A percentile compares a stretch with the other conserved stretches of the same genome.
phyloP scores from a whole-genome alignment of 495 filamentous ascomycete species.

The Ascobolus immersus region DNA sequence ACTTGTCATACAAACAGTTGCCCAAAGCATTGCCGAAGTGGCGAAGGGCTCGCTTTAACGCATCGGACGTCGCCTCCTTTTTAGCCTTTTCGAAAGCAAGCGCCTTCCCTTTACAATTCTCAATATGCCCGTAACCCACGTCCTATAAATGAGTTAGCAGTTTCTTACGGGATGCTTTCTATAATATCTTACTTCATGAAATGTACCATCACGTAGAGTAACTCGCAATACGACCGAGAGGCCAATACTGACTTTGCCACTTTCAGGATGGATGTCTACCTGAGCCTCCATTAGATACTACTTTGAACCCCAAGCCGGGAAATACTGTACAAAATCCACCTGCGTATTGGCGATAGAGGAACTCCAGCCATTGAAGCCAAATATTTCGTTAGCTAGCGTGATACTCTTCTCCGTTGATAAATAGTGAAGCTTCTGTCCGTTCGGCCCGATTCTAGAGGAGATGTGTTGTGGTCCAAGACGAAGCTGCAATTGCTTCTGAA shows the following conservation, averaged over 20 bases:
- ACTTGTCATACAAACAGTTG: slow-evolving; percentile 93
- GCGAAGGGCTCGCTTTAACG: slow-evolving; percentile 61
- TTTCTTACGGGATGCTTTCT: not conserved
- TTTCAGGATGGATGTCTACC: slow-evolving; percentile 23
- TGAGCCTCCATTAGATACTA: slow-evolving; percentile 14
- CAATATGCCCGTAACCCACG: slow-evolving; percentile 81
- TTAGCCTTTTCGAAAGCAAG: slow-evolving; percentile 92
- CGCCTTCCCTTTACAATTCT: slow-evolving; percentile 85
- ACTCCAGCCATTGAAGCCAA: slow-evolving; percentile 97
- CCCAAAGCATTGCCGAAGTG: slow-evolving; percentile 91
- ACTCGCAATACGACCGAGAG: slow-evolving; percentile 73
- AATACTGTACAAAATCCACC: slow-evolving; percentile 52
- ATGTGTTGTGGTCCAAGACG: slow-evolving; percentile 96
- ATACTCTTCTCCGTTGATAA: slow-evolving; percentile 83
- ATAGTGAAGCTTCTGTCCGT: slow-evolving; percentile 69
- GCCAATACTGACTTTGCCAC: slow-evolving; percentile 50
- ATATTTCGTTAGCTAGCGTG: slow-evolving; percentile 85
- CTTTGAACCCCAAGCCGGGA: not conserved
- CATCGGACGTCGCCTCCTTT: slow-evolving; percentile 92
- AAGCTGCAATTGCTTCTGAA: slow-evolving; percentile 65
- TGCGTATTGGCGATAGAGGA: slow-evolving; percentile 67
- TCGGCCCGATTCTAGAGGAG: slow-evolving; percentile 53
- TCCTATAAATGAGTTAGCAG: slow-evolving; percentile 26
- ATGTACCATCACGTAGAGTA: slow-evolving; percentile 73
- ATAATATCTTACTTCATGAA: slow-evolving; percentile 34